Evolutionary conservation across 164 flowering plant genomes (phyloP), one percentile per base, ranked within the genome.

Genomic region (Taxillus chinensis): DNA sequence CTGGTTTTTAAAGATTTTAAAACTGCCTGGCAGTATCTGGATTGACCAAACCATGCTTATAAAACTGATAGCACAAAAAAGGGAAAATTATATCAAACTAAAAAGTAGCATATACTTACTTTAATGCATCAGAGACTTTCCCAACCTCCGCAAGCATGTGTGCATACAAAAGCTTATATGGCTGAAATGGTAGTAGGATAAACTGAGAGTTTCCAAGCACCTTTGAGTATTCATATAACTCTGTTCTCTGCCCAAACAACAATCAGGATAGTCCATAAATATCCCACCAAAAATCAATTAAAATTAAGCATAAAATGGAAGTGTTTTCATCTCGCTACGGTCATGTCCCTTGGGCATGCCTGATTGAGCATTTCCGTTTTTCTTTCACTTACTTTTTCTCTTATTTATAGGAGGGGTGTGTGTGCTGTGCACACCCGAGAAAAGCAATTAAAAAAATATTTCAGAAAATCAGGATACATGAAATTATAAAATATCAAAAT

Each of bases 91-190:
- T 10, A 43, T 8, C 37, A 42, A 45, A 8, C 9, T 49, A 62
- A 39, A 39, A 27, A 52, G 46, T 37, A 2, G 15, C 4, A 58
- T 7, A 39, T 41, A 64, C 86, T 70, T 82, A 91, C 99, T 86
- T 95, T 71, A 82, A 59, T 12, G 99, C 80, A 51, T 87, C 97
- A 8, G 96, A 81, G 68, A 95, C 61, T 70, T 82, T 91, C 39
- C 99, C 99, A 60, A 89, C 89, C 83, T 95, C 99, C 69, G 92
- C 95, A 57, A 95, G 78, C 99, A 95, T 95, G 76, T 82, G 66
- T 11, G 99, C 99, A 75, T 95, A 95, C 41, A 91, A 66, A 69
- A 91, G 80, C 77, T 95, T 93, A 80, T 93, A 93, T 48, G 99
- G 99, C 77, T 89, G 99, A 77, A 93, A 90, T 7, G 96, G 91